These are phyloP conservation scores for Leucosporidium scottii DNA, from an alignment of 768 basidiomycete species.

Conservation along the genomic window DNA sequence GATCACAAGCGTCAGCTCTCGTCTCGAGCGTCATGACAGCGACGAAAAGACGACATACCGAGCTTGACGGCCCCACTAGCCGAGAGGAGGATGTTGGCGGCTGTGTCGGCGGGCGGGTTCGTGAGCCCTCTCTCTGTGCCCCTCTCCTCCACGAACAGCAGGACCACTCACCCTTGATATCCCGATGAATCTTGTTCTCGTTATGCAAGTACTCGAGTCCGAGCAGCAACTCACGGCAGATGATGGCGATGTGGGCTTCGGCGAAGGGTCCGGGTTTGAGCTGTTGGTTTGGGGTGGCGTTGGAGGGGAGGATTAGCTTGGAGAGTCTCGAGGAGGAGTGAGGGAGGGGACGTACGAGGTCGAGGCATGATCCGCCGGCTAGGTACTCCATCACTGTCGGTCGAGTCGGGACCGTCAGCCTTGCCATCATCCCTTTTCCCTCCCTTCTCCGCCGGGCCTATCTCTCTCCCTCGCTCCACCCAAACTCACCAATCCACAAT, in stretches of 20 bases:
- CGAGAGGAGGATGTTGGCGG: constrained; percentile 87
- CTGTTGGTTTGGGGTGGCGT: constrained; percentile 35
- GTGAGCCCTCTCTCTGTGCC: too few relatives aligned
- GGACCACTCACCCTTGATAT: constrained; percentile 71
- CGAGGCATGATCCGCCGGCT: constrained; percentile 95
- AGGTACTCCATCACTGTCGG: constrained; percentile 85
- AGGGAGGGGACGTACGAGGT: constrained; percentile 51
- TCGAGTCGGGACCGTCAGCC: not conserved
- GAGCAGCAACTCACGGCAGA: constrained; percentile 83
- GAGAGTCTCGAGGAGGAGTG: too few relatives aligned
- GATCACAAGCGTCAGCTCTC: too few relatives aligned
- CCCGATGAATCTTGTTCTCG: constrained; percentile 93
- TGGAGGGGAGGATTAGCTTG: constrained; percentile 15
- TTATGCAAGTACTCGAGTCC: constrained; percentile 95
- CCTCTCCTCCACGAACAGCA: too few relatives aligned
- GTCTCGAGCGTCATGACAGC: too few relatives aligned
- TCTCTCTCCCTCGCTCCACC: too few relatives aligned
- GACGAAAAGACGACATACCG: too few relatives aligned
- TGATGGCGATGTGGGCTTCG: constrained; percentile 88
- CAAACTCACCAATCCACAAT: constrained; percentile 69
- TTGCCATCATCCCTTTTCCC: too few relatives aligned
- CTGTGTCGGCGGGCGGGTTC: constrained; percentile 39
- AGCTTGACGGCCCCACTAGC: constrained; percentile 90
- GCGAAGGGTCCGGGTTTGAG: constrained; percentile 84
- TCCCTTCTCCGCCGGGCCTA: too few relatives aligned